phyloP scores from a whole-genome alignment of 192 early-diverging fungal species.

The Coemansia sp. region DNA sequence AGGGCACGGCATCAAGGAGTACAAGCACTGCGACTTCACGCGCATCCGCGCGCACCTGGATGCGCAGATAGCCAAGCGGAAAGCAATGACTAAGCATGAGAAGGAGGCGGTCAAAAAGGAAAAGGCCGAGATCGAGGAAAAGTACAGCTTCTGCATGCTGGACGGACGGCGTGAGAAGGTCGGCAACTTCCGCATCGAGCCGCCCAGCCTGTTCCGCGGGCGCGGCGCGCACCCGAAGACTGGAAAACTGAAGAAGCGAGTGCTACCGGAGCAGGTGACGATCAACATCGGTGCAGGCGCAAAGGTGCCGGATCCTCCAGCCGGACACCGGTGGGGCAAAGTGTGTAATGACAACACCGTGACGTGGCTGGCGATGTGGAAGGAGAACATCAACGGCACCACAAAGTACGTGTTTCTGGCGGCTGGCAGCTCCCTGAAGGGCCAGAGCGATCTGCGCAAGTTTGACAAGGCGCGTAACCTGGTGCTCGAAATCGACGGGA shows the following conservation, averaged over 20 bases:
- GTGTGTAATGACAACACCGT: constrained; percentile 90
- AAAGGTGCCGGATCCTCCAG: constrained; percentile 77
- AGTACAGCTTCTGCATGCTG: constrained; percentile 72
- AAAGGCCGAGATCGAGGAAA: constrained; percentile 68
- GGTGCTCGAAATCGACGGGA: constrained; percentile 64
- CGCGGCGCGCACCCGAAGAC: constrained; percentile 96
- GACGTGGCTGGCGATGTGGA: constrained; percentile 98
- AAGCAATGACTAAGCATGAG: constrained; percentile 86
- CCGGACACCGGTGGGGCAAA: constrained; percentile 86
- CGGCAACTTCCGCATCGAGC: constrained; percentile 97
- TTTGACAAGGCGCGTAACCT: constrained; percentile 93
- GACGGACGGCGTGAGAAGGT: constrained; percentile 96
- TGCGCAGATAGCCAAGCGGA: constrained; percentile 74
- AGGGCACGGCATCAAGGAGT: constrained; percentile 71
- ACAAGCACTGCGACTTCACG: constrained; percentile 87
- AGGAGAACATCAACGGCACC: constrained; percentile 93
- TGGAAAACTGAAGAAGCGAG: constrained; percentile 86
- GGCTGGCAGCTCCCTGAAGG: constrained; percentile 91
- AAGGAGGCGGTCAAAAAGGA: constrained; percentile 80
- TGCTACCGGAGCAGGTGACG: constrained; percentile 90
- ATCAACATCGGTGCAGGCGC: constrained; percentile 85
- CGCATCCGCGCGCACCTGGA: constrained; percentile 81
- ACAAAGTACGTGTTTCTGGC: constrained; percentile 96
- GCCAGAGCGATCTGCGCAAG: constrained; percentile 93
- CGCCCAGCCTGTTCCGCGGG: constrained; percentile 95